These are phyloP conservation scores for Ascodesmis nigricans DNA, from an alignment of 495 filamentous ascomycete genomes.

Conservation along the genomic window DNA sequence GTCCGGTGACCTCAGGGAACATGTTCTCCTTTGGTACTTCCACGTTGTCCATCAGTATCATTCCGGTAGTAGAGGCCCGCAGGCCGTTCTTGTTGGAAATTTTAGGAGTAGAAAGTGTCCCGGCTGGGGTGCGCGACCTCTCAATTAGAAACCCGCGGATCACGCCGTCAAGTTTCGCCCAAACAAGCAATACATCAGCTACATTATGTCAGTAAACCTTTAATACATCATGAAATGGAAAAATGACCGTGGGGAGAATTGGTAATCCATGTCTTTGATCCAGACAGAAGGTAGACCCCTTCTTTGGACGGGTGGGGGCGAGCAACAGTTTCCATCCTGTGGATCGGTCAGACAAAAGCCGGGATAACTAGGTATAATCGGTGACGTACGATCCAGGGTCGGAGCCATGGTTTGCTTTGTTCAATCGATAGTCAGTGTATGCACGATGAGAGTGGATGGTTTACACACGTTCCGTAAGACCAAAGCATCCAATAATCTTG, in stretches of 20 bases:
- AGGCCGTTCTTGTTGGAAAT: conserved; percentile 93
- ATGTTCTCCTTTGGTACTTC: conserved; percentile 81
- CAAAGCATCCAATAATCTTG: conserved; percentile 74
- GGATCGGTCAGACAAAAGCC: background rate
- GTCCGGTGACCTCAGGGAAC: conserved; percentile 76
- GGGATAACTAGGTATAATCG: background rate
- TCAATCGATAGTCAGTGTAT: conserved; percentile 2
- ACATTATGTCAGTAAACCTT: background rate
- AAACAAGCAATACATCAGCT: conserved; percentile 68
- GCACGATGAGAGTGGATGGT: background rate
- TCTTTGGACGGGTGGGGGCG: conserved; percentile 72
- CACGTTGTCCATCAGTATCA: conserved; percentile 87
- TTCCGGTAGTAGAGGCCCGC: conserved; percentile 81
- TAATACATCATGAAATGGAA: background rate
- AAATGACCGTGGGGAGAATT: conserved; percentile 58
- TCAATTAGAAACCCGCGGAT: conserved; percentile 90
- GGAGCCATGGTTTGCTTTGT: conserved; percentile 64
- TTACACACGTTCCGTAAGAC: conserved; percentile 52
- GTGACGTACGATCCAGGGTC: conserved; percentile 50
- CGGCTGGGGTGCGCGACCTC: conserved; percentile 53
- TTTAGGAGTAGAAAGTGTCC: conserved; percentile 73
- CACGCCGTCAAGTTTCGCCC: conserved; percentile 87
- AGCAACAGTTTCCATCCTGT: conserved; percentile 63
- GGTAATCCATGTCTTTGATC: conserved; percentile 96
- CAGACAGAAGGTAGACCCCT: conserved; percentile 58